Conservation (phyloP, 495 filamentous ascomycete species). For the Podospora pseudocomata region DNA sequence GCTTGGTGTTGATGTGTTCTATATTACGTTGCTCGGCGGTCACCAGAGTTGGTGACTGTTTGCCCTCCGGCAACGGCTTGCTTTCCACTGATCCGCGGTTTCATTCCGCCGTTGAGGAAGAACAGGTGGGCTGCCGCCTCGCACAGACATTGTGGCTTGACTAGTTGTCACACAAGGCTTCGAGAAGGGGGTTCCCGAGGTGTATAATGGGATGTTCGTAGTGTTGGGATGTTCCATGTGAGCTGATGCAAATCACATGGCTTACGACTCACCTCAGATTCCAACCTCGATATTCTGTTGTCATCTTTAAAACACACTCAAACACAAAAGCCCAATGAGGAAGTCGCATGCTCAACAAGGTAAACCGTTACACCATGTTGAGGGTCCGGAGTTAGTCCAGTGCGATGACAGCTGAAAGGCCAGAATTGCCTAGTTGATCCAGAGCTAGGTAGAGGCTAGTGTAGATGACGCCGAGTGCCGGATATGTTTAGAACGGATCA, state of each 20-base stretch:
- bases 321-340: neutral
- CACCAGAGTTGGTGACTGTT: neutral
- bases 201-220: neutral
- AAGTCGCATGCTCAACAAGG: neutral
- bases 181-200: neutral
- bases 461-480: neutral
- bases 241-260: neutral
- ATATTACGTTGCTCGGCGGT: neutral
- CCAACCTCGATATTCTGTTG: too few relatives aligned
- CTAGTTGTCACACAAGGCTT: constrained; percentile 4
- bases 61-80: neutral
- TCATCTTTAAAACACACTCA: neutral
- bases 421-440: neutral
- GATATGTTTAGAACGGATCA: neutral
- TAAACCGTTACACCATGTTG: neutral
- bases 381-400: neutral
- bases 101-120: neutral
- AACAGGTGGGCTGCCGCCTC: neutral
- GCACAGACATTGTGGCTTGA: constrained; percentile 8
- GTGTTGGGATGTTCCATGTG: neutral
- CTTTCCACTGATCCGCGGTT: neutral
- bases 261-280: neutral
- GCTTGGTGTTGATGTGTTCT: neutral
- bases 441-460: neutral
- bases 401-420: neutral